A percentile compares a stretch with the other conserved stretches of the same genome.
Evolutionary conservation across 1,139 yeast genomes (phyloP).

Genomic region (Suhomyces anneliseae): DNA sequence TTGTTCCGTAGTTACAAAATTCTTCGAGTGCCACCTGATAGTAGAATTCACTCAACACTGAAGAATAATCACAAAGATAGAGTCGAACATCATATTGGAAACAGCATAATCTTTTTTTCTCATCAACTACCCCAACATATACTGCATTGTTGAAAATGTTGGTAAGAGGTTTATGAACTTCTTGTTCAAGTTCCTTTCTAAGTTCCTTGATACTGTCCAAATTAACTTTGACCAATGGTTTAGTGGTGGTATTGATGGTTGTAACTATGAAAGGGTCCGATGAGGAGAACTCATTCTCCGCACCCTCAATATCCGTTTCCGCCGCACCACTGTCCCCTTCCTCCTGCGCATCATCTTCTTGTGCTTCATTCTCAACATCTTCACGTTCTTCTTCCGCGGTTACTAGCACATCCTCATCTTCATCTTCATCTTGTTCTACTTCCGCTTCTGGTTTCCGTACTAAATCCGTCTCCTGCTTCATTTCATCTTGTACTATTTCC

Average conservation of each 20-base stretch:
- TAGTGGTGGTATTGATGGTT: not conserved
- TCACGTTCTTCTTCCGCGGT: not conserved
- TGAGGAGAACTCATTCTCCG: not conserved
- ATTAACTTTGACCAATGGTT: conserved; percentile 33
- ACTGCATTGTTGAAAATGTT: conserved; percentile 67
- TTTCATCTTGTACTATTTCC: not conserved
- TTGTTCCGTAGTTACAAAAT: conserved; percentile 78
- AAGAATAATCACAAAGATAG: conserved; percentile 77
- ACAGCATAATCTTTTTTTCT: conserved; percentile 65
- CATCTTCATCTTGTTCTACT: not conserved
- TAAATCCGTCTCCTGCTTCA: not conserved
- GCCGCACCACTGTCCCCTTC: not conserved
- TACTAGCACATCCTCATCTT: not conserved
- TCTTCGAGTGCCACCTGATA: conserved; percentile 79
- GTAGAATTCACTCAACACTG: conserved; percentile 65
- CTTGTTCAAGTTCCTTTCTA: conserved; percentile 47
- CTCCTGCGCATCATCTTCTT: not conserved
- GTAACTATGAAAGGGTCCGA: too few species aligned
- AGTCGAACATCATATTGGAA: conserved; percentile 80
- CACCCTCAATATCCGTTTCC: not conserved
- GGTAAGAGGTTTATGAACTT: conserved; percentile 57
- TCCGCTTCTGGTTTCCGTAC: not conserved
- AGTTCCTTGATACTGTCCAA: conserved; percentile 62
- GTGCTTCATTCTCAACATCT: not conserved
- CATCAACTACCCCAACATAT: conserved; percentile 83